Base-by-base conservation (phyloP, 176 grass and related monocot genomes). In the Phoenix dactylifera region DNA sequence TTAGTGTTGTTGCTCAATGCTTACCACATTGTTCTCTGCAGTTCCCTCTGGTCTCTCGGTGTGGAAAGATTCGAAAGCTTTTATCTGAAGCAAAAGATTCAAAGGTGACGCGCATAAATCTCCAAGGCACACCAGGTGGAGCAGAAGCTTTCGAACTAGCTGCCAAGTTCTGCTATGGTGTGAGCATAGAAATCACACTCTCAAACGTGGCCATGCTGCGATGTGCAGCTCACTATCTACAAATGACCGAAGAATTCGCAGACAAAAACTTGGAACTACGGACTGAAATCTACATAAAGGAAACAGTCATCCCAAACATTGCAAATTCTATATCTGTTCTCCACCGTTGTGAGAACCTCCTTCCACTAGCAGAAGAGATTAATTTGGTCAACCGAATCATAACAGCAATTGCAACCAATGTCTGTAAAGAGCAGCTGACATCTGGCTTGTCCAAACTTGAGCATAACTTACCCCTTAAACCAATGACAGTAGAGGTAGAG, bases 1-100 rank as follows among this genome's bases (percentile, higher is more conserved):
- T 44, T 44, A 44, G 9, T 14, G 2, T 14, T 44, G 35, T 44
- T 12, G 0, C 1, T 1, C 1, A 44, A 44, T 44, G 63, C 69
- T 86, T 51, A 86, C 62, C 77, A 49, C 73, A 86, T 81, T 74
- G 78, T 70, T 83, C 72, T 52, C 79, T 77, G 72, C 83, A 96
- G 91, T 96, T 96, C 80, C 91, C 91, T 64, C 83, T 96, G 52
- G 86, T 96, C 6, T 90, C 91, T 16, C 80, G 86, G 39, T 87
- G 91, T 51, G 91, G 91, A 51, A 90, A 90, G 80, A 90, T 96
- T 51, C 49, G 91, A 63, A 85, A 85, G 15, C 77, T 90, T 2
- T 59, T 96, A 1, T 77, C 80, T 3, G 86, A 96, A 70, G 26
- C 75, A 18, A 96, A 84, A 74, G 83, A 87, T 65, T 77, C 71